Evolutionary conservation across 1,139 yeast species (phyloP).

Genomic region (Kodamaea ohmeri): DNA sequence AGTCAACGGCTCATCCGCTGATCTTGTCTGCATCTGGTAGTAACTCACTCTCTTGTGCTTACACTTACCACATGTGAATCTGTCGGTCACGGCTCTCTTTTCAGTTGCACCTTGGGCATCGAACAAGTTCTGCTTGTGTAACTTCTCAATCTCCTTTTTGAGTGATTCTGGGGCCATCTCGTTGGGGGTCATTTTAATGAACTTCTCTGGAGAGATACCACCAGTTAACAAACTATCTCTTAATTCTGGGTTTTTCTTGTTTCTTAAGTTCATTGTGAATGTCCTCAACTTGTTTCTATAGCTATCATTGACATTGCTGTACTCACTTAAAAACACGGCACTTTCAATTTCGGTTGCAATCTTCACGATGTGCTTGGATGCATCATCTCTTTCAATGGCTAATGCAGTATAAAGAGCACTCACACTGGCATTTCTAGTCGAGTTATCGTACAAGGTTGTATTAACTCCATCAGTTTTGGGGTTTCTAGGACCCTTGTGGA

Average conservation of each 20-base stretch:
- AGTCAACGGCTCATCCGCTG: conserved; percentile 98
- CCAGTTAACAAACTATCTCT: conserved; percentile 67
- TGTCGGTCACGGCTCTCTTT: conserved; percentile 91
- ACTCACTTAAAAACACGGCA: conserved; percentile 62
- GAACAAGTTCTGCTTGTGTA: conserved; percentile 84
- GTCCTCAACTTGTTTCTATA: conserved; percentile 83
- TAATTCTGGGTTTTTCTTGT: conserved; percentile 83
- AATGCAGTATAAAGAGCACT: conserved; percentile 84
- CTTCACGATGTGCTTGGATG: conserved; percentile 51
- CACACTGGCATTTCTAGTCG: conserved; percentile 81
- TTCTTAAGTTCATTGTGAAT: conserved; percentile 79
- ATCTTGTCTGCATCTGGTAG: conserved; percentile 95
- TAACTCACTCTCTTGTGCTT: conserved; percentile 95
- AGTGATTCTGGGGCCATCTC: conserved; percentile 93
- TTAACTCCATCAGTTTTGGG: conserved; percentile 79
- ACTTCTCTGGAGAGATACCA: conserved; percentile 58
- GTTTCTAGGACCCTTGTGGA: conserved; percentile 57
- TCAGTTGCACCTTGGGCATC: conserved; percentile 99
- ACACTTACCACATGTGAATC: conserved; percentile 97
- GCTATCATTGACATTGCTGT: conserved; percentile 51
- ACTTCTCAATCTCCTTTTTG: conserved; percentile 78
- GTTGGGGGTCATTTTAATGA: conserved; percentile 81
- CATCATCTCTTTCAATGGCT: conserved; percentile 70
- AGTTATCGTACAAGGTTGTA: conserved; percentile 64
- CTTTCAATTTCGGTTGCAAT: conserved; percentile 72